Percentiles rank a stretch among this genome's conserved stretches.
These are phyloP conservation scores for Dentipellis fragilis DNA, from an alignment of 768 basidiomycete species.

Conservation along the genomic window DNA sequence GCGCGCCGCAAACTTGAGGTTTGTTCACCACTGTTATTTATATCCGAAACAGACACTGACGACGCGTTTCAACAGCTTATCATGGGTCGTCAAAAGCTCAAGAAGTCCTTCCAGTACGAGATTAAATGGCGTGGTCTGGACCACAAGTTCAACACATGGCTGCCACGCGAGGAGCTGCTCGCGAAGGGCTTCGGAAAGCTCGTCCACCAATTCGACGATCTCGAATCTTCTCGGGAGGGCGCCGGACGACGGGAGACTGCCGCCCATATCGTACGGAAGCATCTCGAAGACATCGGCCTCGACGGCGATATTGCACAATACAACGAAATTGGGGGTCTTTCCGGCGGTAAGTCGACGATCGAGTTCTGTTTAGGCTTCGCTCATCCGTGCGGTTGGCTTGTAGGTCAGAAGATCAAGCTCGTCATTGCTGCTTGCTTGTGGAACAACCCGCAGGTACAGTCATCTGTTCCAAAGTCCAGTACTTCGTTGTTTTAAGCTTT, in stretches of 20 bases:
- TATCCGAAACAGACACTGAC: constrained; percentile 4
- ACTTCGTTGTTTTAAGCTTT: not conserved
- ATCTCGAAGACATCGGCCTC: constrained; percentile 89
- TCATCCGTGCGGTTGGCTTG: constrained; percentile 5
- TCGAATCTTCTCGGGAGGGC: constrained; percentile 92
- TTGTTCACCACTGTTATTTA: constrained; percentile 10
- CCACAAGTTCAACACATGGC: constrained; percentile 85
- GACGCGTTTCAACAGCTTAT: constrained; percentile 40
- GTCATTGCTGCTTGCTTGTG: constrained; percentile 92
- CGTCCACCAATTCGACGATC: constrained; percentile 90
- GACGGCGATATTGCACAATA: constrained; percentile 98
- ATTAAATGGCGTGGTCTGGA: constrained; percentile 78
- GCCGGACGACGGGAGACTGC: constrained; percentile 86
- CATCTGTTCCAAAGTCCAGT: not conserved
- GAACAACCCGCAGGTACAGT: constrained; percentile 80
- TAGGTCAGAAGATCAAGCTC: constrained; percentile 93
- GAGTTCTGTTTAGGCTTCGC: not conserved
- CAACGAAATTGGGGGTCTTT: constrained; percentile 90
- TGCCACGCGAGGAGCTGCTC: constrained; percentile 79
- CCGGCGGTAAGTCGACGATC: constrained; percentile 53
- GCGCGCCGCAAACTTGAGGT: constrained; percentile 88
- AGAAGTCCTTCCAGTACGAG: constrained; percentile 93
- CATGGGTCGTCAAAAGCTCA: constrained; percentile 94
- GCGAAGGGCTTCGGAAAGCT: constrained; percentile 83
- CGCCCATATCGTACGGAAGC: constrained; percentile 74